phyloP scores from a whole-genome alignment of 345 rosid genomes.

The Moricandia arvensis region DNA sequence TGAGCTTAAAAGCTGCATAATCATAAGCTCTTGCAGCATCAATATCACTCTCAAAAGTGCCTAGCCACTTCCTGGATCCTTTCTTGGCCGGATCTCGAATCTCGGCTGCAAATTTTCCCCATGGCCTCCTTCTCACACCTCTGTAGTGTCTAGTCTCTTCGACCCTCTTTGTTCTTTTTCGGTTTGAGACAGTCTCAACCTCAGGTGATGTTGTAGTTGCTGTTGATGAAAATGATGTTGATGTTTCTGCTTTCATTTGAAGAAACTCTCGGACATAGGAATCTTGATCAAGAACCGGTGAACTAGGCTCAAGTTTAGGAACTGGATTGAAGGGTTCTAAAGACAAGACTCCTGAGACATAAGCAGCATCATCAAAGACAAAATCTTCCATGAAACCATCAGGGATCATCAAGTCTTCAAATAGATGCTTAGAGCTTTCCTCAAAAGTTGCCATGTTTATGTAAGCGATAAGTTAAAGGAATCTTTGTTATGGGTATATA shows the following conservation, averaged over 20 bases:
- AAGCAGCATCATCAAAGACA: constrained; percentile 32
- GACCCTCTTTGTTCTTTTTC: background rate
- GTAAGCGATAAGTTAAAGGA: constrained; percentile 19
- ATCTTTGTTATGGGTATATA: constrained; percentile 19
- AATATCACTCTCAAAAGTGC: constrained; percentile 65
- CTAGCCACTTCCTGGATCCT: constrained; percentile 84
- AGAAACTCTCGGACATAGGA: constrained; percentile 25
- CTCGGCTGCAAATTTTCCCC: constrained; percentile 97
- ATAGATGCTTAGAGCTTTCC: constrained; percentile 50
- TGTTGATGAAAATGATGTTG: constrained; percentile 17
- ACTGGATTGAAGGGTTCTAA: constrained; percentile 34
- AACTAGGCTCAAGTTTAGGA: constrained; percentile 42
- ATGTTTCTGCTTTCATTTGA: constrained; percentile 26
- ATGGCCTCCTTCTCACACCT: constrained; percentile 88
- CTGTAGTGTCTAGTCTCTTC: constrained; percentile 62
- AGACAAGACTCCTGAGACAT: constrained; percentile 34
- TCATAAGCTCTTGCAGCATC: constrained; percentile 96
- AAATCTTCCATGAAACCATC: constrained; percentile 43
- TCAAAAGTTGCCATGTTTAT: constrained; percentile 37
- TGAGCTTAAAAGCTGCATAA: constrained; percentile 74
- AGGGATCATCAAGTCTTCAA: constrained; percentile 52
- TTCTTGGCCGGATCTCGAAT: constrained; percentile 79
- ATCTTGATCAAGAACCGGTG: constrained; percentile 36
- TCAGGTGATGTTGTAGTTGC: constrained; percentile 33
- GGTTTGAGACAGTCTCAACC: constrained; percentile 21